Base-by-base conservation (phyloP, 306 rosid genomes). In the Fagus crenata region DNA sequence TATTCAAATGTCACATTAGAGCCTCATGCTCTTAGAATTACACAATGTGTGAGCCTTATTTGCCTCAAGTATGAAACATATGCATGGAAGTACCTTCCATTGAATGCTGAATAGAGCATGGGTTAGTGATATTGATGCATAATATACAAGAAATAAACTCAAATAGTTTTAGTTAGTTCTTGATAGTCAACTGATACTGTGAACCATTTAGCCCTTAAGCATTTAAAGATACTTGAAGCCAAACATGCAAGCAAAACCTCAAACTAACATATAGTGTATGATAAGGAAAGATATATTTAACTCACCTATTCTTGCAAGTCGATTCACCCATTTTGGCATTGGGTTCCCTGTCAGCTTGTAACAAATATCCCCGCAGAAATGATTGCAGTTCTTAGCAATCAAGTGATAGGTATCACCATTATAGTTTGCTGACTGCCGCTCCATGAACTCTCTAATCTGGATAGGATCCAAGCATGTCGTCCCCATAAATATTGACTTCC, bases 281-380 rank as follows among this genome's bases (percentile, higher is more conserved):
- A 75, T 36, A 73, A 54, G 75, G 35, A 73, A 6, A 42, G 28
- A 22, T 22, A 22, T 22, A 78, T 74, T 12, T 56, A 59, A 74
- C 55, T 28, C 86, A 89, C 98, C 97, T 78, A 94, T 88, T 82
- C 88, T 90, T 49, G 97, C 98, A 0, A 94, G 97, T 63, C 98
- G 94, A 86, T 94, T 94, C 37, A 94, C 96, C 98, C 98, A 94
- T 83, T 90, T 94, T 18, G 98, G 97, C 56, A 89, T 90, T 17
- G 78, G 72, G 69, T 88, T 90, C 37, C 97, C 95, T 0, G 97
- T 92, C 43, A 94, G 88, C 89, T 90, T 90, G 82, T 77, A 82
- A 82, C 93, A 87, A 60, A 87, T 85, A 85, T 94, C 96, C 73
- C 82, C 95, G 81, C 92, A 94, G 80, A 94, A 94, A 82, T 94